phyloP scores from a whole-genome alignment of 2,329 filamentous ascomycete genomes.

The Bimuria novae-zelandiae region DNA sequence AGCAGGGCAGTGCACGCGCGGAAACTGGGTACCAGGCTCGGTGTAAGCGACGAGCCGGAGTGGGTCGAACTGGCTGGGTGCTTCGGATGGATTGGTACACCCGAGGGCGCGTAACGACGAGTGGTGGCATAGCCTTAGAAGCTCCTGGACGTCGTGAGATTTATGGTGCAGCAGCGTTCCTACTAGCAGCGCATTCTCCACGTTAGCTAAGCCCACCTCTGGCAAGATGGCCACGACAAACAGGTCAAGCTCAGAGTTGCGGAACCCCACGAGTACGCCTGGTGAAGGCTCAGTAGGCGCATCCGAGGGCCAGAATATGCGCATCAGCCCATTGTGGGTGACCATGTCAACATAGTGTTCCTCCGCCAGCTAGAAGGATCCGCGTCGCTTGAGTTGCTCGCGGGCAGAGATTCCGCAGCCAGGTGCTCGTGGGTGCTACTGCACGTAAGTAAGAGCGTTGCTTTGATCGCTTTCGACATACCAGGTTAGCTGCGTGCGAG shows the following conservation, averaged over 20 bases:
- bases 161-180: conserved; percentile 83
- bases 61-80: conserved; percentile 61
- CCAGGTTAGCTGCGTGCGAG: conserved; percentile 76
- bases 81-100: conserved; percentile 68
- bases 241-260: conserved; percentile 87
- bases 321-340: conserved; percentile 82
- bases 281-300: conserved; percentile 72
- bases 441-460: conserved; percentile 16
- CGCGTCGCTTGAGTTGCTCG: conserved; percentile 90
- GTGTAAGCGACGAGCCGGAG: conserved; percentile 69
- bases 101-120: conserved; percentile 85
- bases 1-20: conserved; percentile 70
- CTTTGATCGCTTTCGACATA: conserved; percentile 54
- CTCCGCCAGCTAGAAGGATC: conserved; percentile 82
- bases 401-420: conserved; percentile 86
- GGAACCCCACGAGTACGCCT: conserved; percentile 92
- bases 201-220: conserved; percentile 83
- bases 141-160: conserved; percentile 76
- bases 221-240: conserved; percentile 89
- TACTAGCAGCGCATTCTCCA: conserved; percentile 84
- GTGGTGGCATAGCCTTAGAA: conserved; percentile 84
- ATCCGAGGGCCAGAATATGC: conserved; percentile 97
- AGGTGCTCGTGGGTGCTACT: conserved; percentile 78
- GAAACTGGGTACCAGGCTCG: conserved; percentile 59
- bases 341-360: conserved; percentile 65